Evolutionary conservation across 2,329 filamentous ascomycete species (phyloP), one percentile per base, ranked within the genome.

Genomic region (Stagonosporopsis vannaccii): DNA sequence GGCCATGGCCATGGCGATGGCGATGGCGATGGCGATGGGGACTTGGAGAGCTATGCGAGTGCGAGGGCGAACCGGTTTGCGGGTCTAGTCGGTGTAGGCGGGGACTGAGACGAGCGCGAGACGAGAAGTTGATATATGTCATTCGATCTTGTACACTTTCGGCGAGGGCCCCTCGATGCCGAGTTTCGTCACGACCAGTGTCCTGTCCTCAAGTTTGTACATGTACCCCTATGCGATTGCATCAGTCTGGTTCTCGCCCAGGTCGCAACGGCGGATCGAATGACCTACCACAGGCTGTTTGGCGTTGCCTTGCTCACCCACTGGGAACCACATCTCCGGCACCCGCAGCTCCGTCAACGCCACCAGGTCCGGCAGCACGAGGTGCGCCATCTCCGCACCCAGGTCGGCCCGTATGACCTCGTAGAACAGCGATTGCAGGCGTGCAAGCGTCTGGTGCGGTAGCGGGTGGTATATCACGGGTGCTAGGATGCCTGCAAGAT

Each of bases 1-100:
- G n/a, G n/a, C n/a, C n/a, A n/a, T n/a, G n/a, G n/a, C n/a, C n/a
- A n/a, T n/a, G n/a, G n/a, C n/a, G n/a, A n/a, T n/a, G n/a, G n/a
- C n/a, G n/a, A n/a, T n/a, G n/a, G n/a, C n/a, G n/a, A n/a, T n/a
- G n/a, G n/a, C n/a, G 59, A 58, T 51, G 72, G 62, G 33, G 65
- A 68, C 67, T 58, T 67, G 44, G 56, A 55, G 17, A 58, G 59
- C 7, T 77, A 74, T 75, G 76, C 65, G 41, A 74, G 75, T 20
- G 79, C 77, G 23, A 75, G 78, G 56, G 72, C 75, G 11, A 80
- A 78, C 68, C 74, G 78, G 5, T 81, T 72, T 62, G 75, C 76
- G 57, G 71, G 70, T 40, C 60, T 77, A 61, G 53, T 59, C 20
- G 60, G 48, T 2, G 15, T 59, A 13, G 46, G 40, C 4, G 52